These are phyloP conservation scores for Cladophialophora chaetospira DNA, from an alignment of 2,329 filamentous ascomycete species.

Conservation along the genomic window DNA sequence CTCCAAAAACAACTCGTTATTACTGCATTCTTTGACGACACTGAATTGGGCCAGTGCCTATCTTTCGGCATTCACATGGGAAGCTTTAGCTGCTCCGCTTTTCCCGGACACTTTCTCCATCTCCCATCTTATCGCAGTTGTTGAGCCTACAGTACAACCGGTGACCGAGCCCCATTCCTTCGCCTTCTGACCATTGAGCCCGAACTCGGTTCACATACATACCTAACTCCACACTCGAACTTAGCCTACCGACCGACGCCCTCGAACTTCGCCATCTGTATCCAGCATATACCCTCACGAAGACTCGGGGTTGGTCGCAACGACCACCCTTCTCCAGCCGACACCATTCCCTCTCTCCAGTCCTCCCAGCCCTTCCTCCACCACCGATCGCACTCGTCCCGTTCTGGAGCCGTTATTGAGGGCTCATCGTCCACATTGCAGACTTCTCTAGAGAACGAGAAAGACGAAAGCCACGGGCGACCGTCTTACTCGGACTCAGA, in stretches of 20 bases:
- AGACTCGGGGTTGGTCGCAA: slow-evolving; percentile 62
- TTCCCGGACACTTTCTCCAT: slow-evolving; percentile 1
- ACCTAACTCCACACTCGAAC: slow-evolving; percentile 4
- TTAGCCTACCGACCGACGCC: slow-evolving; percentile 18
- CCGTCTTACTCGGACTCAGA: slow-evolving; percentile 54
- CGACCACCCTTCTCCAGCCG: slow-evolving; percentile 68
- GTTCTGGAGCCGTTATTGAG: slow-evolving; percentile 41
- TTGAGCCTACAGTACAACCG: slow-evolving; percentile 17
- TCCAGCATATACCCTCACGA: slow-evolving; percentile 9
- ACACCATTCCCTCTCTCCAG: slow-evolving; percentile 82
- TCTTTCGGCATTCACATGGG: slow-evolving; percentile 2
- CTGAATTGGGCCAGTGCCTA: not conserved
- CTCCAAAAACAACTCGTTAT: not conserved
- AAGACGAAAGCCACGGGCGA: slow-evolving; percentile 52
- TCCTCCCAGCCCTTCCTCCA: slow-evolving; percentile 80
- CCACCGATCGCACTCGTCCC: slow-evolving; percentile 67
- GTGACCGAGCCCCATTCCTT: slow-evolving; percentile 18
- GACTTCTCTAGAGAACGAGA: slow-evolving; percentile 47
- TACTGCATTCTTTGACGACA: slow-evolving; percentile 13
- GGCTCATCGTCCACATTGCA: slow-evolving; percentile 40
- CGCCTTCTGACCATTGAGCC: slow-evolving; percentile 12
- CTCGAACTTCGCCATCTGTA: slow-evolving; percentile 11
- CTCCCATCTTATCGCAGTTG: slow-evolving; percentile 5
- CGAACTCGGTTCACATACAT: slow-evolving; percentile 11
- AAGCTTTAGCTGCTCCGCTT: slow-evolving; percentile 15